These are phyloP conservation scores for Colletotrichum camelliae DNA, from an alignment of 2,329 filamentous ascomycete genomes.

Conservation along the genomic window DNA sequence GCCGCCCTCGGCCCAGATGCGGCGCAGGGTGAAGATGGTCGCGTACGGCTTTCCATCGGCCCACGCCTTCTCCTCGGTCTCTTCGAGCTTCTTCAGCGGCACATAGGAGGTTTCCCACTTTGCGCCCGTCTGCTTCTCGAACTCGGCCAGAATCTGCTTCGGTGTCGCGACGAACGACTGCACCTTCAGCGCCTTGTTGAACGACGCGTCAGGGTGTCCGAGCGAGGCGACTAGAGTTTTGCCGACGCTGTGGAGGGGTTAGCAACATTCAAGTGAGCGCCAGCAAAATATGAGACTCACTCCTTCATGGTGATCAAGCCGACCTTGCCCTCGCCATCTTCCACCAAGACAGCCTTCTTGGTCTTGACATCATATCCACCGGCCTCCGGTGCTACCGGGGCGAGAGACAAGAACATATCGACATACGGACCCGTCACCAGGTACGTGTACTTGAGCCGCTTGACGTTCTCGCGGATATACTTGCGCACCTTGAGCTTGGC, in stretches of 20 bases:
- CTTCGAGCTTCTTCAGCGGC: conserved; percentile 56
- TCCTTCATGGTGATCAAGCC: conserved; percentile 76
- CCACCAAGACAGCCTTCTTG: conserved; percentile 66
- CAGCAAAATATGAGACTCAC: conserved; percentile 46
- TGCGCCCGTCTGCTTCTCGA: conserved; percentile 67
- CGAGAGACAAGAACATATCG: conserved; percentile 61
- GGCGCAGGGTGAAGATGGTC: conserved; percentile 63
- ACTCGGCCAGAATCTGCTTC: conserved; percentile 67
- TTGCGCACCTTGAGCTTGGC: conserved; percentile 72
- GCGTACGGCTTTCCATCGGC: conserved; percentile 55
- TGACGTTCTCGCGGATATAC: conserved; percentile 58
- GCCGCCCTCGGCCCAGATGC: conserved; percentile 77
- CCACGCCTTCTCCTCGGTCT: conserved; percentile 66
- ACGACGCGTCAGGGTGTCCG: conserved; percentile 56
- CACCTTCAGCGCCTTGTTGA: conserved; percentile 66
- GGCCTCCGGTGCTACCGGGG: conserved; percentile 40
- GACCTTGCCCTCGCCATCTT: conserved; percentile 64
- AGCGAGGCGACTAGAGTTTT: conserved; percentile 69
- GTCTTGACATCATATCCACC: conserved; percentile 65
- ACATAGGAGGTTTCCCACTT: conserved; percentile 62
- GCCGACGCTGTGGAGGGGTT: conserved; percentile 58
- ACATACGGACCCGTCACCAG: conserved; percentile 74
- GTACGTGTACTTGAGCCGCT: conserved; percentile 66
- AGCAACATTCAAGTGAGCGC: neutral
- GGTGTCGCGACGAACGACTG: conserved; percentile 75